Base-by-base conservation (phyloP, 352 stramenopile species). In the Blastocystis sp. region DNA sequence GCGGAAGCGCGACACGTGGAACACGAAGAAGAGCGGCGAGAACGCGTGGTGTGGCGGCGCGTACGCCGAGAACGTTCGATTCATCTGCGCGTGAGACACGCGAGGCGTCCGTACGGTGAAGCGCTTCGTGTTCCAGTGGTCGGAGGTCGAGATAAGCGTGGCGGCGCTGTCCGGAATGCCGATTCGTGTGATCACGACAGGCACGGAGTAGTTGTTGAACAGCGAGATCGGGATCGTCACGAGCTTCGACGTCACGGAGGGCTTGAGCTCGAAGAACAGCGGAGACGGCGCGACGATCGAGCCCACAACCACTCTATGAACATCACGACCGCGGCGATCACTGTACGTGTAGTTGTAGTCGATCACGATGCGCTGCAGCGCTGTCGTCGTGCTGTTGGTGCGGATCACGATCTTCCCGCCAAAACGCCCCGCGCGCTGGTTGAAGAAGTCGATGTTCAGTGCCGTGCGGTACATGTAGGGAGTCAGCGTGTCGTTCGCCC, bases 21-120 rank as follows among this genome's bases (percentile, higher is more conserved):
- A 85, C n/a, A 85, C 29, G 55, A 85, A 51, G 60, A 55, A 85
- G 26, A 85, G 50, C 10, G 74, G 74, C 9, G 74, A 69, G 45
- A 85, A 85, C 24, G 59, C 24, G 60, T 24, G 33, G 16, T 85
- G 19, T 2, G 74, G 50, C 37, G 59, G 19, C n/a, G 74, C 74
- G 21, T 13, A 50, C n/a, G 50, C 65, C 13, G 55, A 39, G 6
- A 85, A 51, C 2, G 51, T 85, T 16, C 66, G 60, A 21, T 67
- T 85, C 51, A 85, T 67, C 74, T 85, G 35, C 19, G 29, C 33
- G 6, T 45, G 0, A 69, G 21, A 2, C 37, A 69, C 50, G 45
- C 9, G 16, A 55, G 45, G 9, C 6, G 16, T 16, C 9, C 0
- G 0, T 16, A 55, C 45, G 12, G 45, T 41, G 60, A 85, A 85